These are phyloP conservation scores for Coemansia sp. DNA, from an alignment of 192 early-diverging fungal species.

Conservation along the genomic window DNA sequence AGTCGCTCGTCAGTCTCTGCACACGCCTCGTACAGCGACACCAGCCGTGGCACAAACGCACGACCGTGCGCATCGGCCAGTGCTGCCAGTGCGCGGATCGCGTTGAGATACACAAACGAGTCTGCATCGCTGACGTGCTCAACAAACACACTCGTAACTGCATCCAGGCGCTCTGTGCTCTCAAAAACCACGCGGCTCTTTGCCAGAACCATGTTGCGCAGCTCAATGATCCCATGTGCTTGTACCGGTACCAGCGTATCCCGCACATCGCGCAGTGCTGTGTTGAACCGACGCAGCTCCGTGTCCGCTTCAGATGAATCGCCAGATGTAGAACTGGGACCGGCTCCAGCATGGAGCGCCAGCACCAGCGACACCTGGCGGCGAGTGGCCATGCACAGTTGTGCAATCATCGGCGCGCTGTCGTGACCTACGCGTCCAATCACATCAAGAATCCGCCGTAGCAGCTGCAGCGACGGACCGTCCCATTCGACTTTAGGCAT, in stretches of 20 bases:
- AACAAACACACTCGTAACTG: constrained; percentile 74
- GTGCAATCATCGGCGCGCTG: background rate
- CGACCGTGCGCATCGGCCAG: constrained; percentile 79
- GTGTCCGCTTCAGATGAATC: constrained; percentile 8
- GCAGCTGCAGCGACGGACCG: constrained; percentile 12
- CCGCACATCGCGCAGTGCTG: constrained; percentile 74
- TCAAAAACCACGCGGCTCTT: constrained; percentile 60
- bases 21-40: constrained; percentile 60
- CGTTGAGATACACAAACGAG: constrained; percentile 92
- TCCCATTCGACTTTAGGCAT: constrained; percentile 21
- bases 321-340: background rate
- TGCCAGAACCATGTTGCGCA: constrained; percentile 77
- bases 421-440: constrained; percentile 10
- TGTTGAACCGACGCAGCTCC: constrained; percentile 62
- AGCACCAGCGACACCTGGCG: constrained; percentile 34
- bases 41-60: constrained; percentile 66
- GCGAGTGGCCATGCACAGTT: constrained; percentile 12
- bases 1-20: constrained; percentile 64
- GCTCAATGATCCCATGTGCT: constrained; percentile 80
- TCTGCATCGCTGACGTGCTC: constrained; percentile 76
- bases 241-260: constrained; percentile 81
- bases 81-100: constrained; percentile 80
- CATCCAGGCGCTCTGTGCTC: constrained; percentile 57
- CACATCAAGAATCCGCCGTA: constrained; percentile 25
- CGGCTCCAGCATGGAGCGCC: constrained; percentile 22